phyloP scores from a whole-genome alignment of 2,329 filamentous ascomycete genomes.

The Stagonosporopsis cucurbitacearum region DNA sequence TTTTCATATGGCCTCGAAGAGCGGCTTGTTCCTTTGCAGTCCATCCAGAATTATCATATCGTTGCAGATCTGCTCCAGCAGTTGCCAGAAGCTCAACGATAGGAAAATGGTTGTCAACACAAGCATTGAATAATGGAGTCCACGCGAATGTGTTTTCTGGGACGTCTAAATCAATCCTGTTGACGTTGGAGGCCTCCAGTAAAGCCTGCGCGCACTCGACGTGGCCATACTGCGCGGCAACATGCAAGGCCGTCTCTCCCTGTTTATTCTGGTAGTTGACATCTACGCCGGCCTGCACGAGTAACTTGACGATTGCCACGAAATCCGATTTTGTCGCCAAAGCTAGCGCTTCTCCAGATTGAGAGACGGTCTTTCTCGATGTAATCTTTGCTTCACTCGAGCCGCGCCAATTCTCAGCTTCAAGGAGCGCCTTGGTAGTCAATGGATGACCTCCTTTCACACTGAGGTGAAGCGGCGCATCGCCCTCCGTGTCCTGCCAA shows the following conservation, averaged over 20 bases:
- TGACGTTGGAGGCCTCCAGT: slow-evolving; percentile 70
- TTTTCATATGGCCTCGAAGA: slow-evolving; percentile 82
- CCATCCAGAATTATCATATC: slow-evolving; percentile 87
- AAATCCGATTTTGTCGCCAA: slow-evolving; percentile 90
- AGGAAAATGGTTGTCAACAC: slow-evolving; percentile 81
- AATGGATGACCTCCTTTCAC: slow-evolving; percentile 89
- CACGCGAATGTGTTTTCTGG: slow-evolving; percentile 85
- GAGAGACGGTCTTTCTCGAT: slow-evolving; percentile 73
- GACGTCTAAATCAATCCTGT: slow-evolving; percentile 78
- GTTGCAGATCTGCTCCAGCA: slow-evolving; percentile 77
- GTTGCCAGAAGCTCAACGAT: slow-evolving; percentile 80
- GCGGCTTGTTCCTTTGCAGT: slow-evolving; percentile 92
- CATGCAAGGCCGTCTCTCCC: slow-evolving; percentile 89
- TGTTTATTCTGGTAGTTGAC: slow-evolving; percentile 91
- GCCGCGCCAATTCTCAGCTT: slow-evolving; percentile 79
- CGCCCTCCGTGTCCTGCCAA: slow-evolving; percentile 94
- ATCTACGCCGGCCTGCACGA: slow-evolving; percentile 89
- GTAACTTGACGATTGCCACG: slow-evolving; percentile 79
- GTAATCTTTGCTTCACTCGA: slow-evolving; percentile 66
- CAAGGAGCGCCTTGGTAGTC: slow-evolving; percentile 81
- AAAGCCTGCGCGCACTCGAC: slow-evolving; percentile 79
- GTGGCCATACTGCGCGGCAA: slow-evolving; percentile 89
- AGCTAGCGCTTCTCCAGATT: slow-evolving; percentile 85
- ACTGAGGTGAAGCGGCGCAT: slow-evolving; percentile 87
- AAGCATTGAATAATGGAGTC: slow-evolving; percentile 94